Evolutionary conservation across 805 yeast species (phyloP), one percentile per base, ranked within the genome.

Genomic region (Pichia cephalocereana): DNA sequence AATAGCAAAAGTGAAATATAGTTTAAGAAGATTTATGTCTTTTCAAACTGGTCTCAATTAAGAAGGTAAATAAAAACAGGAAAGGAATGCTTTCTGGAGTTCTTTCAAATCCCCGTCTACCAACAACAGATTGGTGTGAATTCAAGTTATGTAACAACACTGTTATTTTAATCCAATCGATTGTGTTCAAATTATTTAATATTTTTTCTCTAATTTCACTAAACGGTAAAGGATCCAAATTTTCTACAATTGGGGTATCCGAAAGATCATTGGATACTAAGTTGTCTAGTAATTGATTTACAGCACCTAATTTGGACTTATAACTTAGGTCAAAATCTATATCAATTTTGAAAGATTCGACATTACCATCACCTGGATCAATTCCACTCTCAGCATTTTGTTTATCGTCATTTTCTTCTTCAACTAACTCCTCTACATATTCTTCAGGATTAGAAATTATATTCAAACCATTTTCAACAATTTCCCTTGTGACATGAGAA

Each of bases 111-210:
- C 89, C 89, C 48, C 81, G 71, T 53, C 98, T 72, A 17, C 91
- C 87, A 17, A 88, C 85, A 46, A 91, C 86, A 5, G 85, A 86
- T 50, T 85, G 96, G 60, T 90, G 98, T 0, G 97, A 81, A 62
- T 89, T 88, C 58, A 83, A 70, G 17, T 83, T 74, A 52, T 80
- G 82, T 43, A 90, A 71, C 54, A 77, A 79, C 2, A 83, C 82
- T 0, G 93, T 85, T 40, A 86, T 74, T 60, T 90, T 87, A 44
- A 77, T 69, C 96, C 96, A 90, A 3, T 74, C 71, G 26, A 91
- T 61, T 19, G 63, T 56, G 62, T 86, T 85, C 59, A 90, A 68
- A 52, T 77, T 75, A 2, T 70, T 60, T 34, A 77, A 61, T 38
- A 83, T 81, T 15, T 55, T 55, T 12, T 44, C 40, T 38, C 63